Evolutionary conservation across 1,284 basidiomycete species (phyloP).

Genomic region (Xanthoconium separans): DNA sequence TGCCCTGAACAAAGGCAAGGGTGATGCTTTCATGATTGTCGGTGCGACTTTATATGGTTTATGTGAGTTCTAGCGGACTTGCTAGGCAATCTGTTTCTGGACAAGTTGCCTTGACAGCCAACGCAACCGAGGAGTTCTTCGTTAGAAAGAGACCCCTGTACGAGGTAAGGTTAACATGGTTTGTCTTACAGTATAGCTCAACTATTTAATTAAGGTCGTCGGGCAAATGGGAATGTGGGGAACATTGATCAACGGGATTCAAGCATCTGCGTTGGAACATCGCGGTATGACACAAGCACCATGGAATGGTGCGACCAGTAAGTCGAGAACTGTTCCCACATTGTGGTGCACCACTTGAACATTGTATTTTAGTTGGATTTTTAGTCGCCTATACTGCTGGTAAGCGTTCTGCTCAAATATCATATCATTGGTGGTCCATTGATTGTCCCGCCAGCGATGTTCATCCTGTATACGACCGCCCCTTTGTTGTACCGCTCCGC

Average conservation of each 20-base stretch:
- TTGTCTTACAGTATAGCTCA: neutral
- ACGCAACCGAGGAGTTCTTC: constrained; percentile 85
- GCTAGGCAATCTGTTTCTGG: neutral
- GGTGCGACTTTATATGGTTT: constrained; percentile 85
- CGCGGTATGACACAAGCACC: constrained; percentile 56
- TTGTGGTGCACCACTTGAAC: neutral
- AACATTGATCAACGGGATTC: constrained; percentile 73
- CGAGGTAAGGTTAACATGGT: constrained; percentile 44
- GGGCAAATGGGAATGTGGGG: constrained; percentile 86
- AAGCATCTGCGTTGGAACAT: constrained; percentile 76
- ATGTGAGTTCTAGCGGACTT: constrained; percentile 47
- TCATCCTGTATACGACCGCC: constrained; percentile 80
- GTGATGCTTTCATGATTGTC: constrained; percentile 84
- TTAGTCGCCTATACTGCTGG: constrained; percentile 70
- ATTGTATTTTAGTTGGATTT: constrained; percentile 54
- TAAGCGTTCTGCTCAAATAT: constrained; percentile 27
- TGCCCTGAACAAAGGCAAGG: constrained; percentile 66
- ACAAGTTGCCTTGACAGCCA: constrained; percentile 46
- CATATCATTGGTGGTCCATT: constrained; percentile 1
- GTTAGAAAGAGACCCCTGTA: constrained; percentile 79
- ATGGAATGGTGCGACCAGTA: constrained; percentile 72
- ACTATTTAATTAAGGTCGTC: constrained; percentile 50
- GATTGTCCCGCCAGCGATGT: constrained; percentile 56
- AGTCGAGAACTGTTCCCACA: constrained; percentile 18
- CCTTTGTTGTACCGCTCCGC: constrained; percentile 83